phyloP scores from a whole-genome alignment of 768 basidiomycete genomes.

The Rossbeevera mucosa region DNA sequence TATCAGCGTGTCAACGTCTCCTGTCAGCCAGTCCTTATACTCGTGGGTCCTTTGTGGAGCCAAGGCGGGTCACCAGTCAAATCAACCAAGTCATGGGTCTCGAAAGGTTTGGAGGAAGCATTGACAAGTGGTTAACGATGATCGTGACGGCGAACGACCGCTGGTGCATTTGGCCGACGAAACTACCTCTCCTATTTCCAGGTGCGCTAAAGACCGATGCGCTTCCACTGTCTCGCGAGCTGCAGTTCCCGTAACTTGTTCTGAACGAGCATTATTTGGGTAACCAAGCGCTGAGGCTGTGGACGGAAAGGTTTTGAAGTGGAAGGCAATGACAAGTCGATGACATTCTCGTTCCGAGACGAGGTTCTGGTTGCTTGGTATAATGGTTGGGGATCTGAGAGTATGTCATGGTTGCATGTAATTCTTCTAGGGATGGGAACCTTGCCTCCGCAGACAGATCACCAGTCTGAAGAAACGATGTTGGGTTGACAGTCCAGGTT shows the following conservation, averaged over 20 bases:
- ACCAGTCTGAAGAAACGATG: conserved; percentile 36
- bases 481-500: conserved; percentile 31
- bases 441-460: conserved; percentile 59
- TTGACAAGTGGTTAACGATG: conserved; percentile 48
- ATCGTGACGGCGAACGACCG: conserved; percentile 31
- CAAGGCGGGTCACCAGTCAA: conserved; percentile 10
- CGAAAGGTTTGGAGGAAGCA: conserved; percentile 38
- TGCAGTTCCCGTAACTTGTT: conserved; percentile 51
- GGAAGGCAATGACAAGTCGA: conserved; percentile 21
- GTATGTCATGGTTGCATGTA: conserved; percentile 53
- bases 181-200: conserved; percentile 15
- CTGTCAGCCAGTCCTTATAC: conserved; percentile 72
- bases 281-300: conserved; percentile 17
- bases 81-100: conserved; percentile 15
- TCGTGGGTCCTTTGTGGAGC: conserved; percentile 24
- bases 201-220: conserved; percentile 5
- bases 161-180: conserved; percentile 15
- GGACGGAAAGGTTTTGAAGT: conserved; percentile 20
- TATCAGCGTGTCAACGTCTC: conserved; percentile 45
- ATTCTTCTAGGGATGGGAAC: conserved; percentile 84
- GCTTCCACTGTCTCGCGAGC: conserved; percentile 39
- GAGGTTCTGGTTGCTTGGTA: conserved; percentile 15
- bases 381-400: conserved; percentile 21
- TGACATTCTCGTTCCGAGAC: conserved; percentile 12
- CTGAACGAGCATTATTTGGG: conserved; percentile 47